These are phyloP conservation scores for Penium margaritaceum DNA, from an alignment of 139 green algal species.

Conservation along the genomic window DNA sequence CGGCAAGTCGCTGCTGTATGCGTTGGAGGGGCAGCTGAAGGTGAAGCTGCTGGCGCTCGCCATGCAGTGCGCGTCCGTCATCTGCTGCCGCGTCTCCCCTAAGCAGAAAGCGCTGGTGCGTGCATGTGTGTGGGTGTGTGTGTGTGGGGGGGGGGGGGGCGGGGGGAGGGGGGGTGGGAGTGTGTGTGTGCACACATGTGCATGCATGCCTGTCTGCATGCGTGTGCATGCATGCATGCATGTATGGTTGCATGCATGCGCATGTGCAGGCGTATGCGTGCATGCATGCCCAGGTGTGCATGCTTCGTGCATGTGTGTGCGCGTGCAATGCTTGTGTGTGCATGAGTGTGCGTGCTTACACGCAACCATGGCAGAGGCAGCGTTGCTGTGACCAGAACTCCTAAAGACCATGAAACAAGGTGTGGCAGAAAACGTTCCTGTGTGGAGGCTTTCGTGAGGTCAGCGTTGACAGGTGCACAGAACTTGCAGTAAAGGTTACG, in stretches of 20 bases:
- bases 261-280: not conserved
- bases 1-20: slow-evolving; percentile 30
- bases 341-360: too few species aligned
- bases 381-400: too few species aligned
- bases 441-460: too few species aligned
- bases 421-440: too few species aligned
- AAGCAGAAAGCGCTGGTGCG: slow-evolving; percentile 54
- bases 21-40: slow-evolving; percentile 20
- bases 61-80: slow-evolving; percentile 60
- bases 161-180: not conserved
- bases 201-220: not conserved
- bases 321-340: too few species aligned
- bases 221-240: not conserved
- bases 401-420: too few species aligned
- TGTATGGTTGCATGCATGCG: not conserved
- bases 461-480: too few species aligned
- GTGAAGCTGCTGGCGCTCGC: slow-evolving; percentile 55
- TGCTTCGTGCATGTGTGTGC: too few species aligned
- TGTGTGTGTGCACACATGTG: not conserved
- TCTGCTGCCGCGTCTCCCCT: slow-evolving; percentile 69
- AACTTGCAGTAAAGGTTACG: too few species aligned
- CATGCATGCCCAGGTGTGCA: too few species aligned
- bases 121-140: not conserved
- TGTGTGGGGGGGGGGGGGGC: not conserved
- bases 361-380: too few species aligned